Percentiles rank a stretch among this genome's conserved stretches.
phyloP scores from a whole-genome alignment of 345 rosid genomes.

The Chamaenerion angustifolium region DNA sequence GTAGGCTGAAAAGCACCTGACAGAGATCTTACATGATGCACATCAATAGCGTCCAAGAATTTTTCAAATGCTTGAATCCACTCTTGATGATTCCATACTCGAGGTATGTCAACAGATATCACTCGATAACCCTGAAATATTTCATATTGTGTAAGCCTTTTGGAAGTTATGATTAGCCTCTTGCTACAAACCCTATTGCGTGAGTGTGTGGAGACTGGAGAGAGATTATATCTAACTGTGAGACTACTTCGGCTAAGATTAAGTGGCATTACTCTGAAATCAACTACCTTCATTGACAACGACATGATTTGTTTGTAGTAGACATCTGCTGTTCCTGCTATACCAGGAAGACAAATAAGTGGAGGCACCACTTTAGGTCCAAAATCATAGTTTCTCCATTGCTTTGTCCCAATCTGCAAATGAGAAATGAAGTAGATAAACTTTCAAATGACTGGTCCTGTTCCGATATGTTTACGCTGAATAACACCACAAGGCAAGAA shows the following conservation, averaged over 20 bases:
- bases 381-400: conserved; percentile 96
- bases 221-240: conserved; percentile 1
- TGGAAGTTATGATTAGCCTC: too few species aligned
- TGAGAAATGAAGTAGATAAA: conserved; percentile 6
- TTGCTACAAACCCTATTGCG: too few species aligned
- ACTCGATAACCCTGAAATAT: conserved; percentile 74
- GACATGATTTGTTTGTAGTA: conserved; percentile 95
- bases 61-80: conserved; percentile 99
- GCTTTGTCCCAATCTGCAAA: conserved; percentile 80
- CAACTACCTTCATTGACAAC: conserved; percentile 74
- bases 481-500: too few species aligned
- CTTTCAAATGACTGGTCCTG: not conserved
- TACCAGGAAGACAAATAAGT: conserved; percentile 93
- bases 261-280: not conserved
- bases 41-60: conserved; percentile 87
- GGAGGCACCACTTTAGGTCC: conserved; percentile 98
- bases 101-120: conserved; percentile 89
- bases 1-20: not conserved
- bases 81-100: conserved; percentile 93
- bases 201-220: not conserved
- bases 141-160: not conserved
- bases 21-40: conserved; percentile 73
- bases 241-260: too few species aligned
- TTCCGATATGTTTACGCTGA: too few species aligned
- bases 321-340: conserved; percentile 97